Conservation (phyloP, 2,329 filamentous ascomycete genomes). For the Botrytis byssoidea region DNA sequence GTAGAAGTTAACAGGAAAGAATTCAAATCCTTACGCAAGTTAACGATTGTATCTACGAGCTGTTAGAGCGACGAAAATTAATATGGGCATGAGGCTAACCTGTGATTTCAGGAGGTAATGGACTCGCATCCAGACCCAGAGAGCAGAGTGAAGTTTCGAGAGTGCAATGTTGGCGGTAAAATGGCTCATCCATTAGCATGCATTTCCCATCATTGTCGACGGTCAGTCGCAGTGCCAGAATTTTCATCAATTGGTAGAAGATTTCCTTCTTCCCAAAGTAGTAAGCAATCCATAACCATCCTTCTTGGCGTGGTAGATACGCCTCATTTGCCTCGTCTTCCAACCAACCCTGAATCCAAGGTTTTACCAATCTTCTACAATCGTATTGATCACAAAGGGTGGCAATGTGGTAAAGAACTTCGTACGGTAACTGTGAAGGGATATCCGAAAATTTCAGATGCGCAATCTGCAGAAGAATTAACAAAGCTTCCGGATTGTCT, state of each 20-base stretch:
- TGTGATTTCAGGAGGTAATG: not conserved
- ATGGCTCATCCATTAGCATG: not conserved
- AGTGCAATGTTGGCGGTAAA: fast-evolving
- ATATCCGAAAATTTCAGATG: not conserved
- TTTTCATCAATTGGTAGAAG: not conserved
- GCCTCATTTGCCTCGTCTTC: not conserved
- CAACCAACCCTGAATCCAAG: not conserved
- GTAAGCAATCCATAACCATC: not conserved
- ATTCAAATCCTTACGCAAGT: not conserved
- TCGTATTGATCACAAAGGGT: not conserved
- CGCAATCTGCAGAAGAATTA: not conserved
- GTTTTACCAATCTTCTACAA: not conserved
- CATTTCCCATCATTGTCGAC: not conserved
- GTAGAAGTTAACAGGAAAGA: fast-evolving
- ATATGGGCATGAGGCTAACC: not conserved
- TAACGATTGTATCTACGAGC: fast-evolving
- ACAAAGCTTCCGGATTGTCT: not conserved
- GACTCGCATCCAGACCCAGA: not conserved
- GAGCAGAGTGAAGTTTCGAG: fast-evolving
- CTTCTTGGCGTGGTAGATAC: not conserved
- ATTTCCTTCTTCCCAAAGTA: not conserved
- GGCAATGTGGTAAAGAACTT: not conserved
- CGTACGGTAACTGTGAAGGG: not conserved
- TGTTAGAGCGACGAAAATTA: fast-evolving
- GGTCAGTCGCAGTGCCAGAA: not conserved